Conservation (phyloP, 2,329 filamentous ascomycete species). For the Trichoderma atrobrunneum region DNA sequence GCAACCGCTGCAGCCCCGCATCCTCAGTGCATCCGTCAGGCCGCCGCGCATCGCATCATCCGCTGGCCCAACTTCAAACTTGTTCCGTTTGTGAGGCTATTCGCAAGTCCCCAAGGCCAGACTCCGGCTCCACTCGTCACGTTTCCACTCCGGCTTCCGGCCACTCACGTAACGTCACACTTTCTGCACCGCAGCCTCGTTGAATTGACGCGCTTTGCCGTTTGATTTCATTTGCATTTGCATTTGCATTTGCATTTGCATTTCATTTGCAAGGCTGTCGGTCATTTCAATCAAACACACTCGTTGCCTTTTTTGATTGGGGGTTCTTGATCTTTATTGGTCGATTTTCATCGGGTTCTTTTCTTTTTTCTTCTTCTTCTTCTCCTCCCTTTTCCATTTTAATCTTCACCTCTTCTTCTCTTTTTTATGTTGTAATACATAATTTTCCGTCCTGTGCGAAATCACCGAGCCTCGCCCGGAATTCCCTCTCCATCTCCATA, state of each 20-base stretch:
- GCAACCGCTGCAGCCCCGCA: constrained; percentile 27
- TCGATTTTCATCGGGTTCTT: background rate
- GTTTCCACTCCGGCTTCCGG: constrained; percentile 18
- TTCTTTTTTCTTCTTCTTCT: background rate
- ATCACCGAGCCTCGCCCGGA: background rate
- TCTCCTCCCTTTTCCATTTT: background rate
- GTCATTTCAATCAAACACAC: background rate
- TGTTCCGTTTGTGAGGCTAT: constrained; percentile 39
- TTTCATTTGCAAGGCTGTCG: constrained; percentile 1
- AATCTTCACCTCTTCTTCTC: background rate
- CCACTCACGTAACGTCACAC: constrained; percentile 27
- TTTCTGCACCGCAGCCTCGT: constrained; percentile 19
- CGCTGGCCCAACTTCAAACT: constrained; percentile 27
- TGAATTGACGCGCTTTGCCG: constrained; percentile 7
- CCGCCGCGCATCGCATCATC: constrained; percentile 16
- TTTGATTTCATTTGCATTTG: background rate
- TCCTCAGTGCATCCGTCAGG: constrained; percentile 24
- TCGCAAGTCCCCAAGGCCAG: constrained; percentile 29
- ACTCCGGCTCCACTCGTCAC: constrained; percentile 20
- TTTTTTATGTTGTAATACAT: constrained; percentile 4
- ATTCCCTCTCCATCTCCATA: background rate
- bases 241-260: background rate
- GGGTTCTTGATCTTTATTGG: background rate
- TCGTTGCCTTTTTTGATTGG: background rate
- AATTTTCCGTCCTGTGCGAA: background rate